Percentiles rank a stretch among this genome's conserved stretches.
These are phyloP conservation scores for Claviceps citrina DNA, from an alignment of 2,329 filamentous ascomycete genomes.

Conservation along the genomic window DNA sequence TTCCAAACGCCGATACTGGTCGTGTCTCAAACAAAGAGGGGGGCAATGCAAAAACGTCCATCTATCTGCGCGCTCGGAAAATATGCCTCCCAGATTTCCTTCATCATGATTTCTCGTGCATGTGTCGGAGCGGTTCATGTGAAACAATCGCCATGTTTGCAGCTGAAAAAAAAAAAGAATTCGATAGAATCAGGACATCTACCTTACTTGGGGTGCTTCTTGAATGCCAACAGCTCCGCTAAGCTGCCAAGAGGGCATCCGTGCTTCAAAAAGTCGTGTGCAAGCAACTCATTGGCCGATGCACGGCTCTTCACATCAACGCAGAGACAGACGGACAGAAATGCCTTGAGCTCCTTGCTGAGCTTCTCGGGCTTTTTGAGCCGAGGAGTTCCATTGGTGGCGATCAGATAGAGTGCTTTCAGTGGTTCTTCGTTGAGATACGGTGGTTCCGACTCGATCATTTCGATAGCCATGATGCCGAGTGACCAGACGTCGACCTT, in stretches of 20 bases:
- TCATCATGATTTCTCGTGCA: conserved; percentile 3
- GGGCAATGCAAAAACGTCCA: conserved; percentile 2
- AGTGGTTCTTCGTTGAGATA: conserved; percentile 96
- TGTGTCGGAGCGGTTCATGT: background rate
- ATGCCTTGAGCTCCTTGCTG: conserved; percentile 93
- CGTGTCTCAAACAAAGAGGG: background rate
- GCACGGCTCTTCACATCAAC: conserved; percentile 92
- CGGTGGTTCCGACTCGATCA: conserved; percentile 97
- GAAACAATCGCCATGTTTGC: background rate
- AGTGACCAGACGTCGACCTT: conserved; percentile 99
- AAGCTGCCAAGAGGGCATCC: conserved; percentile 74
- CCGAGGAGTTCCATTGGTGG: conserved; percentile 89
- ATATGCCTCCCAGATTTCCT: background rate
- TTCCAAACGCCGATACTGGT: conserved; percentile 6
- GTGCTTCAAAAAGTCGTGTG: conserved; percentile 86
- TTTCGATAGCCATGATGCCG: conserved; percentile 99
- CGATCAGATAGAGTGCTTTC: conserved; percentile 93
- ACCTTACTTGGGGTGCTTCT: conserved; percentile 52
- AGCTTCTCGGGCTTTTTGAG: conserved; percentile 98
- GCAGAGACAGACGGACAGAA: conserved; percentile 88
- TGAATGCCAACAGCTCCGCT: conserved; percentile 76
- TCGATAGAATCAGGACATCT: background rate
- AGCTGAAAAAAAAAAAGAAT: background rate
- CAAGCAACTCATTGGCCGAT: conserved; percentile 74
- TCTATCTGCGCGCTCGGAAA: conserved; percentile 7